These are phyloP conservation scores for Aaosphaeria arxii DNA, from an alignment of 2,329 filamentous ascomycete species.

Conservation along the genomic window DNA sequence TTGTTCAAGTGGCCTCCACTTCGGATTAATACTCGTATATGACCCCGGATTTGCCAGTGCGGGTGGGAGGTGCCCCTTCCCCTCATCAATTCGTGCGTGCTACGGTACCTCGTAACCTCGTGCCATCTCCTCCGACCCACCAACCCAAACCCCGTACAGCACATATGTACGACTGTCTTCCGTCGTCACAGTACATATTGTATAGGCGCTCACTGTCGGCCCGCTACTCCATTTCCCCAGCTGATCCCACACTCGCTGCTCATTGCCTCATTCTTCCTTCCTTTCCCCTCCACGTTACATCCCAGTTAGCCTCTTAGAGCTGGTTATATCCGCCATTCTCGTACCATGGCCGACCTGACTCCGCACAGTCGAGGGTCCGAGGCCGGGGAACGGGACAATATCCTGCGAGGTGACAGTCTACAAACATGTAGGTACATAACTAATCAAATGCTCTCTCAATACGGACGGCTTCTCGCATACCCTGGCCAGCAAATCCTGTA, in stretches of 20 bases:
- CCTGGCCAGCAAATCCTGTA: slow-evolving; percentile 2
- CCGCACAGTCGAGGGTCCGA: not conserved
- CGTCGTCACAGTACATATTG: no score
- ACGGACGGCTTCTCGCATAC: slow-evolving; percentile 2
- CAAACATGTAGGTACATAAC: slow-evolving; percentile 11
- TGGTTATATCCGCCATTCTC: not conserved
- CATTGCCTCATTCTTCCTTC: not conserved
- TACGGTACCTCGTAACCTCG: no score
- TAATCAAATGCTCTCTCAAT: slow-evolving; percentile 6
- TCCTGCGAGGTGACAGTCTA: slow-evolving; percentile 5
- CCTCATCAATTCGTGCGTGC: not conserved
- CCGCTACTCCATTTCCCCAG: not conserved
- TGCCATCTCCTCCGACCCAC: not conserved
- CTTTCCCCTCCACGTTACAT: not conserved
- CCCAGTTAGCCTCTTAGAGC: not conserved
- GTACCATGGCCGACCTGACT: not conserved
- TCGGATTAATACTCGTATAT: not conserved
- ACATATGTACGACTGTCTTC: no score
- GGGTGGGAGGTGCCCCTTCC: not conserved
- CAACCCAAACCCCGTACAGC: slow-evolving; percentile 1
- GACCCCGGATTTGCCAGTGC: not conserved
- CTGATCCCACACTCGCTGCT: slow-evolving; percentile 3
- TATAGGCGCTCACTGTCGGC: not conserved
- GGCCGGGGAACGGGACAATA: slow-evolving; percentile 8
- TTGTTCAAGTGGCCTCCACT: not conserved